Percentiles rank a stretch among this genome's conserved stretches.
Evolutionary conservation across 106 monocot species (phyloP).

Genomic region (Dioscorea zingiberensis): DNA sequence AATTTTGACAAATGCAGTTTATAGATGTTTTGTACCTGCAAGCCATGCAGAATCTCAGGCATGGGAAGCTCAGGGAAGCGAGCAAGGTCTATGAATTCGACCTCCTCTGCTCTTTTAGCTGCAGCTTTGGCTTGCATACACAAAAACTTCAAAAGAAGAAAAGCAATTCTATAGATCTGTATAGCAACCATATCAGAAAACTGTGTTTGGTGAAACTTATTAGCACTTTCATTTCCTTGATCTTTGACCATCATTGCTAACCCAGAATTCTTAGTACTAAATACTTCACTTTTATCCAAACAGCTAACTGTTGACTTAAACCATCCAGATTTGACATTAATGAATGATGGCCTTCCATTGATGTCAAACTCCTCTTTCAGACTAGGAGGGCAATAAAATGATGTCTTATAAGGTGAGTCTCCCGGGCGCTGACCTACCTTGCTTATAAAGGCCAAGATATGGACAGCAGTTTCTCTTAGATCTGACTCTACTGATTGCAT

Average conservation of each 20-base stretch:
- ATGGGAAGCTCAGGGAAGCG: constrained; percentile 90
- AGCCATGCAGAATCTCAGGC: constrained; percentile 83
- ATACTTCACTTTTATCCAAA: constrained; percentile 8
- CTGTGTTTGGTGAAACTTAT: constrained; percentile 19
- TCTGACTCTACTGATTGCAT: constrained; percentile 56
- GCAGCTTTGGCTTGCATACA: constrained; percentile 79
- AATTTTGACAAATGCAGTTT: background rate
- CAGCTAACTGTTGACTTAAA: constrained; percentile 28
- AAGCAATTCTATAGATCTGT: constrained; percentile 69
- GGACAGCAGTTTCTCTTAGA: constrained; percentile 65
- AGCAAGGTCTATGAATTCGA: constrained; percentile 67
- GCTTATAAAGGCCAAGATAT: constrained; percentile 84
- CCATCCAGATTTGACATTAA: constrained; percentile 66
- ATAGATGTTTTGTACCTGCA: constrained; percentile 50
- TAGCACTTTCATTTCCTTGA: constrained; percentile 19
- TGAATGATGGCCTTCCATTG: constrained; percentile 34
- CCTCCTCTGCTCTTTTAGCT: constrained; percentile 63
- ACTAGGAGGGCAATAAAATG: constrained; percentile 37
- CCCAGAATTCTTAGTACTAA: background rate
- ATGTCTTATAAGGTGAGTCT: constrained; percentile 20
- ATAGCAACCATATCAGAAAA: constrained; percentile 63
- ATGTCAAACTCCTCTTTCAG: constrained; percentile 48
- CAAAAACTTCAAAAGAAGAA: constrained; percentile 68
- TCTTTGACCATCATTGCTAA: constrained; percentile 23
- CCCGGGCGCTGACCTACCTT: constrained; percentile 35